phyloP scores from a whole-genome alignment of 768 basidiomycete species.

The Dictyophora rubrovolvata region DNA sequence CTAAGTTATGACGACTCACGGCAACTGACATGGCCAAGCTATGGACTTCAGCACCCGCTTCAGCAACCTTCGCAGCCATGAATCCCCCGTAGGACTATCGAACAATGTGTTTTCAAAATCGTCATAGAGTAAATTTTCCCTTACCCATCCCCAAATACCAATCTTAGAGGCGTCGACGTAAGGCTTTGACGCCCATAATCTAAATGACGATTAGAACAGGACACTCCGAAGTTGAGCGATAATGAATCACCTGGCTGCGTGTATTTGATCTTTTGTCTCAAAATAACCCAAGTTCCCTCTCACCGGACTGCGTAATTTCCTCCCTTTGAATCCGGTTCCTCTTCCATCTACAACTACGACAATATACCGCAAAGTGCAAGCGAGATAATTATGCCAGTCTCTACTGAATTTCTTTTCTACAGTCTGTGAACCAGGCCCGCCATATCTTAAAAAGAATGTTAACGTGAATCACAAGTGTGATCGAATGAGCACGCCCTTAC shows the following conservation, averaged over 20 bases:
- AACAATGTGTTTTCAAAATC: background rate
- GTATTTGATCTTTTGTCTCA: constrained; percentile 85
- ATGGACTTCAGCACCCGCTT: constrained; percentile 84
- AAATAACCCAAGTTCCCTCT: constrained; percentile 80
- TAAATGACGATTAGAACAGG: constrained; percentile 17
- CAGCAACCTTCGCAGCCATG: constrained; percentile 87
- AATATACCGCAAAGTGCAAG: constrained; percentile 71
- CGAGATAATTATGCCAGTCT: constrained; percentile 85
- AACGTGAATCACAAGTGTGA: background rate
- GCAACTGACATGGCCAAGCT: constrained; percentile 86
- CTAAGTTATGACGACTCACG: constrained; percentile 32
- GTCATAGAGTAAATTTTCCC: constrained; percentile 18
- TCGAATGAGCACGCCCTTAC: constrained; percentile 26
- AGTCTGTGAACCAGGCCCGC: constrained; percentile 79
- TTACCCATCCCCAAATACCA: constrained; percentile 97
- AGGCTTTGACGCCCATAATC: constrained; percentile 73
- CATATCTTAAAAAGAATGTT: constrained; percentile 46
- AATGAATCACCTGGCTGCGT: constrained; percentile 62
- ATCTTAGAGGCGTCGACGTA: constrained; percentile 86
- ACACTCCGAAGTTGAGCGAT: background rate
- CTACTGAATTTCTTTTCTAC: constrained; percentile 57
- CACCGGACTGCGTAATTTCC: constrained; percentile 77
- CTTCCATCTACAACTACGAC: constrained; percentile 86
- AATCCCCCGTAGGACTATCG: constrained; percentile 92
- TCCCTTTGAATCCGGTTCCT: constrained; percentile 87